Conservation (phyloP, 139 green algal genomes). For the Chlorella sp. region DNA sequence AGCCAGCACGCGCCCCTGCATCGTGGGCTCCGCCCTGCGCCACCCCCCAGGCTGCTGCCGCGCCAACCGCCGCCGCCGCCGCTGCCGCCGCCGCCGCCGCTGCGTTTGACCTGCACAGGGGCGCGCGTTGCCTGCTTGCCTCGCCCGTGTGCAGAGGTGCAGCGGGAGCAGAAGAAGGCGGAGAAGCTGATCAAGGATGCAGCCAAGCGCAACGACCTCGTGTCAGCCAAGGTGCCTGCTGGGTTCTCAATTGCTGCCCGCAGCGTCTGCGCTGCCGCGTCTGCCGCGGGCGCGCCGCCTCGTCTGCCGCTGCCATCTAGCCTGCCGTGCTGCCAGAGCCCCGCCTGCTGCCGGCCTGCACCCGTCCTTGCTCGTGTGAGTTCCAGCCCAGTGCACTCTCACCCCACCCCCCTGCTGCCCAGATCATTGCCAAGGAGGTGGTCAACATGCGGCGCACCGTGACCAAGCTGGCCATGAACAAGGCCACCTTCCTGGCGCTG, state of each 20-base stretch:
- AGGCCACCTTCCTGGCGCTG: constrained; percentile 86
- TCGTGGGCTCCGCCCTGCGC: no score
- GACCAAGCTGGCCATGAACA: constrained; percentile 79
- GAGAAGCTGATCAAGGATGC: constrained; percentile 79
- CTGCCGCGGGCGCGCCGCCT: no score
- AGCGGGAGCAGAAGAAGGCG: constrained; percentile 85
- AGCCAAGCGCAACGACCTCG: constrained; percentile 85
- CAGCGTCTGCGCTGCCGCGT: no score
- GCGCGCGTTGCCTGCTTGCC: no score
- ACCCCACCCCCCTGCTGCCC: background rate
- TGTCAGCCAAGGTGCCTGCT: constrained; percentile 56
- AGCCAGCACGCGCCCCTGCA: no score
- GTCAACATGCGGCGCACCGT: constrained; percentile 72
- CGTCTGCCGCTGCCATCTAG: background rate
- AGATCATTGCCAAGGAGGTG: constrained; percentile 85
- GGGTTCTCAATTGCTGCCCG: no score
- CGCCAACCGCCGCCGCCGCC: background rate
- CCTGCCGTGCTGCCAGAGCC: background rate
- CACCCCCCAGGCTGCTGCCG: no score
- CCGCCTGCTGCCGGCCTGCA: background rate
- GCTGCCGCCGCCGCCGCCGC: background rate
- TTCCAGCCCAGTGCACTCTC: background rate
- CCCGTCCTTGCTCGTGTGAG: background rate
- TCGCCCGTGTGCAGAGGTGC: constrained; percentile 61
- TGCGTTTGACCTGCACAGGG: no score